Evolutionary conservation across 352 stramenopile genomes (phyloP).

Genomic region (Globisporangium lucens): DNA sequence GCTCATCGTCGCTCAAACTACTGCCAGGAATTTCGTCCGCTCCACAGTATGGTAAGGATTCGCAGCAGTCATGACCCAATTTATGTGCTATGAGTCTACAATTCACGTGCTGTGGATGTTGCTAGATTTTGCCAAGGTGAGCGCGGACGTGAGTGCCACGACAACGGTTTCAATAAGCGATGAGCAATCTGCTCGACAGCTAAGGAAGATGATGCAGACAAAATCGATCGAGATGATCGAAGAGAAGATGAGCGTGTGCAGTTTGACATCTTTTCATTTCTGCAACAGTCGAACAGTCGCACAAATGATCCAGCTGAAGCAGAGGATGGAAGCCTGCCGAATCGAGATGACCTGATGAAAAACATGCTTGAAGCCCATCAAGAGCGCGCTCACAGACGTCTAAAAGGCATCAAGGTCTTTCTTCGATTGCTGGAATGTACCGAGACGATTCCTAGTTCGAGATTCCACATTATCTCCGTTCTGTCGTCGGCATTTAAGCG

Average conservation of each 20-base stretch:
- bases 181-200: constrained; percentile 48
- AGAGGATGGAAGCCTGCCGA: constrained; percentile 6
- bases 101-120: background rate
- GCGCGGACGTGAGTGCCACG: constrained; percentile 7
- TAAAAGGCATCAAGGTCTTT: constrained; percentile 72
- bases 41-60: constrained; percentile 43
- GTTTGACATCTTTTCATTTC: constrained; percentile 76
- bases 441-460: constrained; percentile 51
- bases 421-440: constrained; percentile 45
- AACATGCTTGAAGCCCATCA: constrained; percentile 49
- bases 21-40: constrained; percentile 66
- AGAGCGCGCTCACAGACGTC: constrained; percentile 37
- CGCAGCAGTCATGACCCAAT: background rate
- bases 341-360: constrained; percentile 48
- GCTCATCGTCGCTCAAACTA: constrained; percentile 55
- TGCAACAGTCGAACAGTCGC: constrained; percentile 46
- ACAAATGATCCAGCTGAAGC: constrained; percentile 9
- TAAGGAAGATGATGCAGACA: constrained; percentile 66
- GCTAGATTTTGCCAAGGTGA: constrained; percentile 36
- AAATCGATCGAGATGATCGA: constrained; percentile 77
- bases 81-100: background rate
- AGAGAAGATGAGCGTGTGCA: constrained; percentile 84
- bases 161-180: constrained; percentile 15
- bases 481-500: constrained; percentile 78
- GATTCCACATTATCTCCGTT: constrained; percentile 72